Evolutionary conservation across 495 filamentous ascomycete species (phyloP).

Genomic region (Aspergillus heteromorphus): DNA sequence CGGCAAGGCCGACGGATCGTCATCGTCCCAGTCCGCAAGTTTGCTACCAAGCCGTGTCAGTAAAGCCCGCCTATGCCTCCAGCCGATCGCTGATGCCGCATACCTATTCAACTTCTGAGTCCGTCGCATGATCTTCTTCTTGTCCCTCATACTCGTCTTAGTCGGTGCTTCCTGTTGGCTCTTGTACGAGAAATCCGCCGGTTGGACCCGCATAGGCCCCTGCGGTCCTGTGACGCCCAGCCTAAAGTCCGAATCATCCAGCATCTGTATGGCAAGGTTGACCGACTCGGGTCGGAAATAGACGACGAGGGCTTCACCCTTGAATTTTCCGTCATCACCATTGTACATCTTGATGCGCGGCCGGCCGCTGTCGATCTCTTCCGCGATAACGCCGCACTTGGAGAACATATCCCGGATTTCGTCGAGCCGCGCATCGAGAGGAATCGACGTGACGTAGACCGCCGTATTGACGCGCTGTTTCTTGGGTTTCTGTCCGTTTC

Average conservation of each 20-base stretch:
- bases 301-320: constrained; percentile 88
- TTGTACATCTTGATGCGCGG: constrained; percentile 91
- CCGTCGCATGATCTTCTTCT: constrained; percentile 81
- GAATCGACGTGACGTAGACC: constrained; percentile 83
- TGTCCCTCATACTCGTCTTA: constrained; percentile 55
- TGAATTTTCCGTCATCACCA: constrained; percentile 75
- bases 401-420: constrained; percentile 83
- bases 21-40: constrained; percentile 90
- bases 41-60: constrained; percentile 48
- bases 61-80: not conserved
- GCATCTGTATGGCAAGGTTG: constrained; percentile 79
- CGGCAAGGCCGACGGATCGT: constrained; percentile 58
- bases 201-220: constrained; percentile 72
- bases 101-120: constrained; percentile 77
- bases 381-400: constrained; percentile 85
- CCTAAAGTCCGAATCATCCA: constrained; percentile 85
- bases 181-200: constrained; percentile 87
- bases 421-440: constrained; percentile 65
- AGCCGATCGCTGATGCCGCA: constrained; percentile 3
- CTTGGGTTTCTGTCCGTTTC: constrained; percentile 49
- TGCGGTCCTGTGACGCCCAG: constrained; percentile 47
- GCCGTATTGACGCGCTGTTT: constrained; percentile 77
- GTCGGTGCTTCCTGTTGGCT: constrained; percentile 53
- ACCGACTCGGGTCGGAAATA: constrained; percentile 94
- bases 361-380: constrained; percentile 79